Evolutionary conservation across 1,284 basidiomycete genomes (phyloP).

Genomic region (Tilletia caries): DNA sequence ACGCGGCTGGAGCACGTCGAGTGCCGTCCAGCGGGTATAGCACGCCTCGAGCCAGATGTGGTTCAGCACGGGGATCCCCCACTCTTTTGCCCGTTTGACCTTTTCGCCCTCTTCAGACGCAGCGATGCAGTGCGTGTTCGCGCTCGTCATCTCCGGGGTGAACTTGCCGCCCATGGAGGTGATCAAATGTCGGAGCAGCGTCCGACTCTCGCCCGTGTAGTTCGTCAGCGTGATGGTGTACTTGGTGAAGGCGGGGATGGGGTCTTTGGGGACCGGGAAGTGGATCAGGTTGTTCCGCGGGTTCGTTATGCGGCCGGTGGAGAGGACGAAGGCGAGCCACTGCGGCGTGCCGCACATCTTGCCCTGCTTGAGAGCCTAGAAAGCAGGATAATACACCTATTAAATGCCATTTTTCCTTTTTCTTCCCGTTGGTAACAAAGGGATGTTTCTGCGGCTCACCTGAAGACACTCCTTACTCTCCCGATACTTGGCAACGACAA

Average conservation of each 20-base stretch:
- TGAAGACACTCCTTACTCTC: slow-evolving; percentile 64
- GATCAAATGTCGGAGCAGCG: slow-evolving; percentile 80
- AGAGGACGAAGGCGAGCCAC: slow-evolving; percentile 76
- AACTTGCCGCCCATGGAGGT: slow-evolving; percentile 71
- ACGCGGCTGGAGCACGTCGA: slow-evolving; percentile 14
- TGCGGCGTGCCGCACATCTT: slow-evolving; percentile 72
- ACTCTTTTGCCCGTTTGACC: slow-evolving; percentile 68
- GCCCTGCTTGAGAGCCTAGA: slow-evolving; percentile 61
- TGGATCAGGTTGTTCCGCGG: slow-evolving; percentile 68
- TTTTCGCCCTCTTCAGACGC: slow-evolving; percentile 76
- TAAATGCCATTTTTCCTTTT: too few relatives aligned
- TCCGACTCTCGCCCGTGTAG: slow-evolving; percentile 75
- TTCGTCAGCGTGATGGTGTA: slow-evolving; percentile 79
- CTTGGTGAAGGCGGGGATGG: slow-evolving; percentile 53
- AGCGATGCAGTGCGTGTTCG: slow-evolving; percentile 74
- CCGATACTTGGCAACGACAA: slow-evolving; percentile 68
- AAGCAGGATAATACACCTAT: neutral
- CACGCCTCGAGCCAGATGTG: slow-evolving; percentile 86
- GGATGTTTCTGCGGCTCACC: slow-evolving; percentile 49
- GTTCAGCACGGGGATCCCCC: slow-evolving; percentile 81
- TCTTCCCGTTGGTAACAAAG: too few relatives aligned
- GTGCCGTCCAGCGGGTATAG: slow-evolving; percentile 67
- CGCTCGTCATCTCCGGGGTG: slow-evolving; percentile 68
- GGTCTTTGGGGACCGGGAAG: slow-evolving; percentile 60
- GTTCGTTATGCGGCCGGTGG: slow-evolving; percentile 63